Base-by-base conservation (phyloP, 2,329 filamentous ascomycete species). In the Chaetomiaceae sp. region DNA sequence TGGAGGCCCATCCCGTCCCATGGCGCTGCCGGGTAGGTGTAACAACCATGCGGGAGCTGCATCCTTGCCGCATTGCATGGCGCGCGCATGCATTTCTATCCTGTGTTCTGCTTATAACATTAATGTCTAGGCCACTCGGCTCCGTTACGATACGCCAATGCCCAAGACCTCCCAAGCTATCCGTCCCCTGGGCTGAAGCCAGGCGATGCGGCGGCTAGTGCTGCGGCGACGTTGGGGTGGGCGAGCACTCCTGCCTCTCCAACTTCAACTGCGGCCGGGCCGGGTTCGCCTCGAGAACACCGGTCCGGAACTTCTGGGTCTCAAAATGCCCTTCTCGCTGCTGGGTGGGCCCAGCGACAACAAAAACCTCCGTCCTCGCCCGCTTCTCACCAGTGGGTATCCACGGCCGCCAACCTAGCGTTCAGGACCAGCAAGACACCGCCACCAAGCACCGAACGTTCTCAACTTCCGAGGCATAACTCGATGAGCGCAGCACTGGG, bases 401-500 rank as follows among this genome's bases (percentile, higher is more conserved):
- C 82, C 63, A 87, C 87, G 17, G 87, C 88, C 15, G 87, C 88
- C 2, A 83, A 74, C 37, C 78, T 75, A 39, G 73, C 73, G 6
- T 75, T 73, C 61, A 65, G 66, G 15, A 63, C 63, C 67, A 66
- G 55, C 65, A 59, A 49, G 42, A 25, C 51, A 31, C 43, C 61
- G 47, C 34, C 56, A 9, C 57, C 56, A 12, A 53, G 71, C 74
- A 5, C 69, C 72, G 71, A 72, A 72, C 33, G 72, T 74, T 59
- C 75, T 71, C 19, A 70, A 9, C 69, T 84, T 23, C 78, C 79
- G 40, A 78, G 76, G 33, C 80, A 81, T 56, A 84, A 82, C 55
- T 90, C 90, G 1, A 75, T 92, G 43, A 73, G 81, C 33, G 90
- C 90, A 38, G 91, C 90, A 12, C 87, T 85, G 46, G 88, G 84